Base-by-base conservation (phyloP, 192 early-diverging fungal species). In the Phlyctochytrium planicorne region DNA sequence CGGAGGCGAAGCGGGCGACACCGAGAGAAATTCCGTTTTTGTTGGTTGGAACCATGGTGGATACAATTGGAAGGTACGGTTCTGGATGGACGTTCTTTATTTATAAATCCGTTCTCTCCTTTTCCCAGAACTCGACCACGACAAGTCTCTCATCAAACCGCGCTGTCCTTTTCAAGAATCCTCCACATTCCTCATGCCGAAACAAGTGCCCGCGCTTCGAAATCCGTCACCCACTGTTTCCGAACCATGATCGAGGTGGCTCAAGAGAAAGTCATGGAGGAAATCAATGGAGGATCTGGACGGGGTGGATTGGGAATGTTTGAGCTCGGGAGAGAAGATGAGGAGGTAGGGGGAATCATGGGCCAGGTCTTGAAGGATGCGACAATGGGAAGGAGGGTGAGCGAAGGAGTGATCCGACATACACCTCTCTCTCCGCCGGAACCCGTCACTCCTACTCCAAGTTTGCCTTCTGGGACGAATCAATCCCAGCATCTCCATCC, bases 11-110 rank as follows among this genome's bases (percentile, higher is more conserved):
- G 53, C 66, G 68, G 12, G 57, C 34, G 4, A 36, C 61, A 23
- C 69, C 76, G 1, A 31, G 16, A n/a, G 2, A 61, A 10, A 63
- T 78, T 1, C 72, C 72, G 17, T 61, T 77, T 53, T 60, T 78
- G 59, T n/a, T 75, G 61, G 66, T 78, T 12, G 76, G 76, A 14
- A 78, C 71, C 32, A 76, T 71, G 69, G 76, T 78, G 1, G 76
- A 78, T 34, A 78, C 75, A 23, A 70, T 78, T 53, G 59, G 70
- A 6, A 63, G 69, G 25, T 62, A 74, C 24, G 57, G 40, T n/a
- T 53, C 59, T 47, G 40, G 10, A 14, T 6, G 25, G 24, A 52
- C n/a, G 27, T 24, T 33, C 16, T 30, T 57, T 53, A 31, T 23
- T 14, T 47, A 33, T 17, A 50, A 31, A 29, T 33, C 17, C 10